Percentiles rank a stretch among this genome's conserved stretches.
Evolutionary conservation across 2,329 filamentous ascomycete genomes (phyloP).

Genomic region (Cladophialophora exuberans): DNA sequence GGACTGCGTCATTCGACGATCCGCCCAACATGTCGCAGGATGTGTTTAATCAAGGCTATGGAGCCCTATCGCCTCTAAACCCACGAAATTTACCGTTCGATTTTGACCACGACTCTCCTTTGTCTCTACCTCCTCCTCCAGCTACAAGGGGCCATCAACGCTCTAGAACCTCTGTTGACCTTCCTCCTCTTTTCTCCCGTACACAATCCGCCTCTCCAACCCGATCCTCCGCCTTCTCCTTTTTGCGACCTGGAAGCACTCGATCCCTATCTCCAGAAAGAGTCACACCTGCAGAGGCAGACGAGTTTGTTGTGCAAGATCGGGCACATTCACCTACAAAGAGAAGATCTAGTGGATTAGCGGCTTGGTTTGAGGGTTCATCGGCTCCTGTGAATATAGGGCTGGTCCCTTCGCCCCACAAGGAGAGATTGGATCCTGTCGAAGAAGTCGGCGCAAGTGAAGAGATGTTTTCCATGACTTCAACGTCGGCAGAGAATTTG

Average conservation of each 20-base stretch:
- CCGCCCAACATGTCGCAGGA: conserved; percentile 20
- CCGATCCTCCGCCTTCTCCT: conserved; percentile 32
- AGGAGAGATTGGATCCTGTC: conserved; percentile 33
- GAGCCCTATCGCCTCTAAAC: conserved; percentile 15
- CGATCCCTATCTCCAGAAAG: conserved; percentile 31
- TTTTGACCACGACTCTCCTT: conserved; percentile 14
- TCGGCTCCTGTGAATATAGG: conserved; percentile 51
- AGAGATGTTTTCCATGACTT: conserved; percentile 26
- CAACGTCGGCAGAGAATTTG: conserved; percentile 22
- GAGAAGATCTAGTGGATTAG: conserved; percentile 36
- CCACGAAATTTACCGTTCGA: conserved; percentile 15
- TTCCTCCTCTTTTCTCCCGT: conserved; percentile 28
- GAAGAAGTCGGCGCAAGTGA: conserved; percentile 24
- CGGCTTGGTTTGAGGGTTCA: conserved; percentile 58
- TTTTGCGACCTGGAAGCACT: conserved; percentile 26
- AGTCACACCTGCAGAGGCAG: conserved; percentile 18
- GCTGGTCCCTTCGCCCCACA: conserved; percentile 38
- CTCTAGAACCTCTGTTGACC: conserved; percentile 28
- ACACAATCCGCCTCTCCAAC: conserved; percentile 29
- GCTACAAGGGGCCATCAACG: conserved; percentile 28
- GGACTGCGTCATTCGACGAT: conserved; percentile 26
- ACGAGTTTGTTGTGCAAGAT: conserved; percentile 13
- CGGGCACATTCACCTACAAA: conserved; percentile 24
- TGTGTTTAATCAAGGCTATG: conserved; percentile 14
- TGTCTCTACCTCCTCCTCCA: conserved; percentile 29